Base-by-base conservation (phyloP, 768 basidiomycete species). In the Tricholoma hemisulphureum region DNA sequence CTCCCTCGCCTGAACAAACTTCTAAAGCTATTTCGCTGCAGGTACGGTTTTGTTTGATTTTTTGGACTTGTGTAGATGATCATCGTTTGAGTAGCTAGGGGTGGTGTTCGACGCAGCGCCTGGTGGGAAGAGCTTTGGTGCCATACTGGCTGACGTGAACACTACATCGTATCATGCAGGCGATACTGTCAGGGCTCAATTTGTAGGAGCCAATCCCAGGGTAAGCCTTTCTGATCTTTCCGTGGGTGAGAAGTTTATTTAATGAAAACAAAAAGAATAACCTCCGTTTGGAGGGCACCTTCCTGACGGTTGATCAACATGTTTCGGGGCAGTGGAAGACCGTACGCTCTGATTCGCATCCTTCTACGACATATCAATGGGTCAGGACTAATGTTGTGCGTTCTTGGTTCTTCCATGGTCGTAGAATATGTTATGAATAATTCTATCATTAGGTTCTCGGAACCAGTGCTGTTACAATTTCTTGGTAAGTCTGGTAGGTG, bases 131-230 rank as follows among this genome's bases (percentile, higher is more conserved):
- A 70, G 68, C 1, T 91, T 92, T 64, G 90, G 90, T 43, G 77
- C 80, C 26, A 80, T 89, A 9, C 65, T 86, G 5, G 64, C 73
- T 10, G 82, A 91, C 67, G 87, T 87, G 50, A 67, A 74, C 10
- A 69, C 71, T 0, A 67, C 77, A 5, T 58, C 81, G 7, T 92
- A 89, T 69, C 67, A 64, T 35, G 77, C 73, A 7, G 86, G 87
- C 13, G 77, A 85, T 31, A 85, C 76, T 4, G 89, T 89, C 55
- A 67, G 68, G 9, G 86, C 80, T 13, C 75, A 77, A 51, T 92
- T 92, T 60, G 84, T 88, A 49, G 89, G 88, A 45, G 90, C 89
- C 39, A 89, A 90, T 67, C 91, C 89, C 0, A 77, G 90, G 72
- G 88, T 89, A 61, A 61, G 83, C 29, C 31, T 37, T 51, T 49